These are phyloP conservation scores for Glomus cerebriforme DNA, from an alignment of 192 early-diverging fungal species.

Conservation along the genomic window DNA sequence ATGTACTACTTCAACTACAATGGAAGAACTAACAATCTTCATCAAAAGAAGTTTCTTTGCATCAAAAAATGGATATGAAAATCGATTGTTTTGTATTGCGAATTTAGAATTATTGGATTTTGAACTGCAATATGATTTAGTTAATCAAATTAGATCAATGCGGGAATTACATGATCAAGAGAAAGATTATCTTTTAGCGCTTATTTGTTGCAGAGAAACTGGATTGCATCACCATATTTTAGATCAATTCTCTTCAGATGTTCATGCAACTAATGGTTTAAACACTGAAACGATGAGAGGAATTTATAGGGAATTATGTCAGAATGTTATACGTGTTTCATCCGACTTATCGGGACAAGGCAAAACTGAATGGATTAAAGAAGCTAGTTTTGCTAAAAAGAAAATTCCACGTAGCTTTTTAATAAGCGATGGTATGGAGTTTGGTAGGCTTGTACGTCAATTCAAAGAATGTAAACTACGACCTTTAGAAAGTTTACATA, in stretches of 20 bases:
- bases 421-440: slow-evolving; percentile 24
- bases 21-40: slow-evolving; percentile 26
- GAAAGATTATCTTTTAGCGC: slow-evolving; percentile 2
- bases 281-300: not conserved
- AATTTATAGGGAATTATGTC: slow-evolving; percentile 25
- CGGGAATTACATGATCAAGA: not conserved
- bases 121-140: slow-evolving; percentile 29
- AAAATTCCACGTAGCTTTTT: slow-evolving; percentile 15
- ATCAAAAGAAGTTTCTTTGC: slow-evolving; percentile 31
- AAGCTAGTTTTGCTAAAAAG: not conserved
- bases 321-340: slow-evolving; percentile 23
- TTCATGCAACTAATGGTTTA: slow-evolving; percentile 21
- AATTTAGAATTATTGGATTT: slow-evolving; percentile 27
- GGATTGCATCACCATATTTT: slow-evolving; percentile 32
- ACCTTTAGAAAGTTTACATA: not conserved
- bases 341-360: slow-evolving; percentile 26
- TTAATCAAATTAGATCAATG: slow-evolving; percentile 14
- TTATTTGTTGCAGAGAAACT: slow-evolving; percentile 26
- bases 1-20: slow-evolving; percentile 28
- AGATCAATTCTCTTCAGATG: slow-evolving; percentile 26
- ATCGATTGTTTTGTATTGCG: slow-evolving; percentile 30
- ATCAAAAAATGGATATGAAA: slow-evolving; percentile 17
- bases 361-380: slow-evolving; percentile 33
- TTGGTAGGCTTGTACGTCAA: slow-evolving; percentile 3
- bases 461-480: slow-evolving; percentile 14